Conservation (phyloP, 2,329 filamentous ascomycete species). For the Cadophora luteo-olivacea region DNA sequence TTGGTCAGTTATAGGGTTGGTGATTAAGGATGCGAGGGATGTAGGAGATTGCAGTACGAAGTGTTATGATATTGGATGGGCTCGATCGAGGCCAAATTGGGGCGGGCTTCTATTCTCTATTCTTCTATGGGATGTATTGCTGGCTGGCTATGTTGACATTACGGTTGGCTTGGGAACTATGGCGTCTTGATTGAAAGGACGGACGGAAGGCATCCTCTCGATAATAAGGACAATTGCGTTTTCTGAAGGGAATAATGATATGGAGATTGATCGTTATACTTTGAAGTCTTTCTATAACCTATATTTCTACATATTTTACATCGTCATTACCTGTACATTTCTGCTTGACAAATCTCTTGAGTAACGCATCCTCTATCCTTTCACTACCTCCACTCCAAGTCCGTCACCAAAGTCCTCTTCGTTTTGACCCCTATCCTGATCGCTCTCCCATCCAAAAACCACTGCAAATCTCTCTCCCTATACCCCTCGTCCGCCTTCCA, state of each 20-base stretch:
- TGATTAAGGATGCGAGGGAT: conserved; percentile 44
- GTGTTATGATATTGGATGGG: conserved; percentile 8
- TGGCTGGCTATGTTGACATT: conserved; percentile 6
- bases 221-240: neutral
- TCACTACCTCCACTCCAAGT: conserved; percentile 15
- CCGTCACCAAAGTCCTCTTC: neutral
- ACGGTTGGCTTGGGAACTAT: neutral
- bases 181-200: conserved; percentile 1
- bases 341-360: neutral
- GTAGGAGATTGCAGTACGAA: neutral
- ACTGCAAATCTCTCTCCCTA: neutral
- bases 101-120: neutral
- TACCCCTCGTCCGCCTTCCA: conserved; percentile 23
- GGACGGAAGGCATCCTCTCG: neutral
- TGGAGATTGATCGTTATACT: neutral
- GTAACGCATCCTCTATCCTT: neutral
- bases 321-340: neutral
- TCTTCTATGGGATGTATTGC: neutral
- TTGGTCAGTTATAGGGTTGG: conserved; percentile 85
- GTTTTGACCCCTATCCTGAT: neutral
- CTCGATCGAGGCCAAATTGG: neutral
- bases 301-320: conserved; percentile 14
- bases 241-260: neutral
- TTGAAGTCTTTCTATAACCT: neutral
- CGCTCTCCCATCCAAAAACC: conserved; percentile 18